Base-by-base conservation (phyloP, 202 grass and related monocot genomes). In the Carex sylvatica region DNA sequence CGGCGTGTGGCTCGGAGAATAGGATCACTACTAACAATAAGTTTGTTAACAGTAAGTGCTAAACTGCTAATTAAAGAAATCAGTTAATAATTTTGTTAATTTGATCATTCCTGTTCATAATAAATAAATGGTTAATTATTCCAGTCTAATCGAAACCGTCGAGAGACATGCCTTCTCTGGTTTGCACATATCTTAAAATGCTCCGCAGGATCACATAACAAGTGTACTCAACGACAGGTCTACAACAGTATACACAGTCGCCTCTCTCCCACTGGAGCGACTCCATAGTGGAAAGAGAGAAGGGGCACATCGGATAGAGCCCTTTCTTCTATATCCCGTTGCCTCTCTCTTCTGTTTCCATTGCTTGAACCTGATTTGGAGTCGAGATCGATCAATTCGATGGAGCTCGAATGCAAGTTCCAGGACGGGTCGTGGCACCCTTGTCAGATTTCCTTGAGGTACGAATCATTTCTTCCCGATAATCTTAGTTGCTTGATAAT, bases 381-480 rank as follows among this genome's bases (percentile, higher is more conserved):
- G 9, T 46, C 52, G 44, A 55, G 42, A 49, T 65, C 61, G 59
- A 81, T 19, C 38, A 20, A 61, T 49, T 52, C 26, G 7, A 84
- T 85, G 82, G 82, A 88, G 64, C 33, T 88, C 66, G 86, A 88
- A 61, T 78, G 49, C 56, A 84, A 75, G 86, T 67, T 47, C 65
- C 14, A 46, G 82, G 86, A 88, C 44, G 86, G 76, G 24, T 88
- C 86, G 19, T 88, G 86, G 86, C 81, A 81, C 49, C 82, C 86
- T 33, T 85, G 86, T 38, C 63, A 44, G 26, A 54, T 84, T 71
- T 74, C 86, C 46, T 75, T 79, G 76, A 81, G 86, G 86, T 88
- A 70, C 23, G 44, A 35, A 35, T 77, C 74, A 23, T 60, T 61
- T 59, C 36, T 9, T 68, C 47, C n/a, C 8, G 10, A 66, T 63